Conservation (phyloP, 208 protist species). For the Leishmania turanica region DNA sequence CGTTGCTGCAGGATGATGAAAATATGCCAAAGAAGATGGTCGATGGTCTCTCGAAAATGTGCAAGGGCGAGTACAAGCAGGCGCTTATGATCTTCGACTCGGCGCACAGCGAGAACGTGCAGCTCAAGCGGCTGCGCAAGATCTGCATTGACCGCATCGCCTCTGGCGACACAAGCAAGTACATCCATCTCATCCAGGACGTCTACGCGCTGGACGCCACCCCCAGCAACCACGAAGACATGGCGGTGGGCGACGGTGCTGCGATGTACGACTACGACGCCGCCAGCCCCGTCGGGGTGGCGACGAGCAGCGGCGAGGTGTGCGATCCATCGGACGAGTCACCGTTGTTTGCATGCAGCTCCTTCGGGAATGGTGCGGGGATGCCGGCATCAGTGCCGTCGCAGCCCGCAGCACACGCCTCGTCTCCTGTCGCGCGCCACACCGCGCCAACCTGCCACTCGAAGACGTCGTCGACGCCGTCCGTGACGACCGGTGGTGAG, state of each 20-base stretch:
- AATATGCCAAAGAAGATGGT: conserved; percentile 45
- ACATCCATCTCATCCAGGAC: conserved; percentile 44
- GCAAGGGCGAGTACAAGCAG: conserved; percentile 53
- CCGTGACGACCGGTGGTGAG: conserved; percentile 12
- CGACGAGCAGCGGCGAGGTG: conserved; percentile 1
- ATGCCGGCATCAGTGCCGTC: conserved; percentile 9
- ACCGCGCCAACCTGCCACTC: background rate
- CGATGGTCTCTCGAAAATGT: conserved; percentile 61
- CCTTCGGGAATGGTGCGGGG: conserved; percentile 7
- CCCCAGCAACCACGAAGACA: conserved; percentile 11
- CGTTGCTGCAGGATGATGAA: conserved; percentile 17
- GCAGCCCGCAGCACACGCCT: conserved; percentile 6
- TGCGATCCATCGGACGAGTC: conserved; percentile 11
- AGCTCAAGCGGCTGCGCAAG: conserved; percentile 47
- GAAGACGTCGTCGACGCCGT: conserved; percentile 1
- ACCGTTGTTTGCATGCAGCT: conserved; percentile 21
- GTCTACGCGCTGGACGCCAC: conserved; percentile 34
- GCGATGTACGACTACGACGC: conserved; percentile 4
- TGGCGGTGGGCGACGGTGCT: background rate
- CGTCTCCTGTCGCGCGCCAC: conserved; percentile 1
- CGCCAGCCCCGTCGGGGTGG: background rate
- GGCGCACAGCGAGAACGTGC: conserved; percentile 37
- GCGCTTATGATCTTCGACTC: conserved; percentile 35
- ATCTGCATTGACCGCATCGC: conserved; percentile 47
- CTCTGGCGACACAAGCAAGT: conserved; percentile 44